phyloP scores from a whole-genome alignment of 1,139 yeast genomes.

The Suhomyces chickasaworum region DNA sequence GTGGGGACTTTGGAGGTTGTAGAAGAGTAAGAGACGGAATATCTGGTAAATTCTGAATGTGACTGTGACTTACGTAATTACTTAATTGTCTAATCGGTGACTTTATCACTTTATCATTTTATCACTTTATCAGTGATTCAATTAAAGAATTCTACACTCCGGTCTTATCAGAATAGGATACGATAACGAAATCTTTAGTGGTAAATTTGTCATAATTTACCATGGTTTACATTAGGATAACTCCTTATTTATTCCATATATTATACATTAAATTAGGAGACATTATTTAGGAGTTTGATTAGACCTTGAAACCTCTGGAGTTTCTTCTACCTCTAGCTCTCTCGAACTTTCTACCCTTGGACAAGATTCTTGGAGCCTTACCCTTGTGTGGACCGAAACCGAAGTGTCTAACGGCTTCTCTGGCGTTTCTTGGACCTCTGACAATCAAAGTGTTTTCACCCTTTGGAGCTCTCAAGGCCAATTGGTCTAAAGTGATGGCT shows the following conservation, averaged over 20 bases:
- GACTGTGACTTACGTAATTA: no score
- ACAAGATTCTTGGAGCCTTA: constrained; percentile 98
- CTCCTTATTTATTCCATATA: constrained; percentile 14
- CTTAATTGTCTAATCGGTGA: no score
- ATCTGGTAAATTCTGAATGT: no score
- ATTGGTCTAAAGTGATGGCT: constrained; percentile 98
- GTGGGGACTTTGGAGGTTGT: no score
- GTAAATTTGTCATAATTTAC: no score
- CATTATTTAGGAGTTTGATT: constrained; percentile 36
- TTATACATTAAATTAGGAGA: constrained; percentile 23
- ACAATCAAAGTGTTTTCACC: constrained; percentile 97
- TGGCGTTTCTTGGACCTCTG: constrained; percentile 98
- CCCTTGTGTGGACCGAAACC: constrained; percentile 99
- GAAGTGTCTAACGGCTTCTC: constrained; percentile 99
- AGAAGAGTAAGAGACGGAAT: no score
- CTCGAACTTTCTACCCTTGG: constrained; percentile 99
- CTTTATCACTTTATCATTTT: no score
- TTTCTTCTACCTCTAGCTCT: constrained; percentile 99
- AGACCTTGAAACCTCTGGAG: constrained; percentile 99
- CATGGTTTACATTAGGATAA: neutral
- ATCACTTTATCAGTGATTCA: no score
- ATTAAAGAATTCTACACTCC: no score
- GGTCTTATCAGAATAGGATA: no score
- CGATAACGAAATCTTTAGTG: no score
- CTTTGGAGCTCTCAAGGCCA: constrained; percentile 98